phyloP scores from a whole-genome alignment of 2,329 filamentous ascomycete genomes.

The Alternaria infectoria region DNA sequence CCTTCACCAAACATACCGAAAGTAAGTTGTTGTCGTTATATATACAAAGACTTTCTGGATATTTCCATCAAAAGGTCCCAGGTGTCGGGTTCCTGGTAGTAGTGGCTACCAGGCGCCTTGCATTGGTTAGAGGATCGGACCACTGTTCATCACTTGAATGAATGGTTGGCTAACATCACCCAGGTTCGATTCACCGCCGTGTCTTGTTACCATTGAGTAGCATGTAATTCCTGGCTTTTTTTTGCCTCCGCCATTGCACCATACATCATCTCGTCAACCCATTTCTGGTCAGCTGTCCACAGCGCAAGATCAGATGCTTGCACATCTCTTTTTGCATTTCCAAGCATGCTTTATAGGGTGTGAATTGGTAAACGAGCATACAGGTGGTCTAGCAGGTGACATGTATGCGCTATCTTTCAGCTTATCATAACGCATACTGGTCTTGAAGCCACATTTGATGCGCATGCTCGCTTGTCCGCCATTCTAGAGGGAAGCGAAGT shows the following conservation, averaged over 20 bases:
- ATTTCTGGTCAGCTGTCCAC: neutral
- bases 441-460: neutral
- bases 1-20: neutral
- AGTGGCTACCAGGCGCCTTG: neutral
- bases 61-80: neutral
- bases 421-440: neutral
- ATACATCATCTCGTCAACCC: neutral
- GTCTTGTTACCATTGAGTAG: neutral
- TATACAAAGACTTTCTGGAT: neutral
- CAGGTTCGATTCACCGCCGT: neutral
- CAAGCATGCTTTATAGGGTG: neutral
- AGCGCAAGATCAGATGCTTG: neutral
- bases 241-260: neutral
- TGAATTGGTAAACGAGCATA: neutral
- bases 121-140: neutral
- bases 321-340: neutral
- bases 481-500: neutral
- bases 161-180: neutral
- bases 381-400: neutral
- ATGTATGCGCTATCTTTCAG: neutral
- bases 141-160: neutral
- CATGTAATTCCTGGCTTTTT: neutral
- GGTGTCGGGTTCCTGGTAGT: neutral
- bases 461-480: neutral
- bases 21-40: neutral